Evolutionary conservation across 2,329 filamentous ascomycete species (phyloP).

Genomic region (Clonostachys solani): DNA sequence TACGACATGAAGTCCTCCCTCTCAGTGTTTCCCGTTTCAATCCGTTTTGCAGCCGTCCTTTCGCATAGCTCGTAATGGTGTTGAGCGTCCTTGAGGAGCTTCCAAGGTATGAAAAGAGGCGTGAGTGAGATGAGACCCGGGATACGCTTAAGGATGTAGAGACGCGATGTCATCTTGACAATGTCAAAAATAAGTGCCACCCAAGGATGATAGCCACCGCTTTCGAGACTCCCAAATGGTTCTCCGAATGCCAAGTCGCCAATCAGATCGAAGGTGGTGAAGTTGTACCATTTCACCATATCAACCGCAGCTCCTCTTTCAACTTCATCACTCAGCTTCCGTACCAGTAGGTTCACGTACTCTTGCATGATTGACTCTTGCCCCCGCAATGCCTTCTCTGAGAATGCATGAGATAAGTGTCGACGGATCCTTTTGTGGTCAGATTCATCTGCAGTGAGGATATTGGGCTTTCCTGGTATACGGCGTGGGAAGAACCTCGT

Average conservation of each 20-base stretch:
- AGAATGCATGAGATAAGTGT: conserved; percentile 2
- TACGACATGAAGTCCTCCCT: too few relatives aligned
- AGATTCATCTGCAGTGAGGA: not conserved
- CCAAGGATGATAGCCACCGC: conserved; percentile 7
- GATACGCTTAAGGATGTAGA: too few relatives aligned
- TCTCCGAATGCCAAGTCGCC: conserved; percentile 17
- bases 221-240: conserved; percentile 8
- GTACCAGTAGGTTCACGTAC: conserved; percentile 18
- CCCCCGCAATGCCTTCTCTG: conserved; percentile 18
- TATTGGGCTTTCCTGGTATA: not conserved
- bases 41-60: too few relatives aligned
- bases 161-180: too few relatives aligned
- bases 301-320: conserved; percentile 6
- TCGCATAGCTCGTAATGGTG: too few relatives aligned
- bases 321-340: conserved; percentile 6
- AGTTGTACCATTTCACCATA: conserved; percentile 14
- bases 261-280: conserved; percentile 14
- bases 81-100: too few relatives aligned
- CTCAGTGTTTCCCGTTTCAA: too few relatives aligned
- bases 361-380: conserved; percentile 20
- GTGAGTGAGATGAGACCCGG: too few relatives aligned
- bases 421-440: not conserved
- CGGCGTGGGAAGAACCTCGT: not conserved
- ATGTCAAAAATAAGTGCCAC: not conserved
- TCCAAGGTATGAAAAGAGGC: too few relatives aligned